Base-by-base conservation (phyloP, 192 early-diverging fungal genomes). In the Entomortierella beljakovae region DNA sequence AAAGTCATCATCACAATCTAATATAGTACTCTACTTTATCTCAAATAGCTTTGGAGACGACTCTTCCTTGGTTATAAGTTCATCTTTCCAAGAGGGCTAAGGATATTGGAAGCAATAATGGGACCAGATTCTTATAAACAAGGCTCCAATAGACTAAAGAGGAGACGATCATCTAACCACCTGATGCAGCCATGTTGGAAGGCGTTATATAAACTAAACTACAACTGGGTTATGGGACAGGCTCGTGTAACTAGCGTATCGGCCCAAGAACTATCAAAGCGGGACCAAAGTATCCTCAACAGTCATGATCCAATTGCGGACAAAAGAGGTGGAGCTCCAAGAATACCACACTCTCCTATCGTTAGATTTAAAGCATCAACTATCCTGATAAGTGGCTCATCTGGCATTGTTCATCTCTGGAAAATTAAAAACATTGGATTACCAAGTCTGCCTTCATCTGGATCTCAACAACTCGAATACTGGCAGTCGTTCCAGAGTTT, bases 191-290 rank as follows among this genome's bases (percentile, higher is more conserved):
- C 38, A 20, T 79, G 75, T 51, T 79, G 75, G 75, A 79, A 79
- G 51, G 75, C 75, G 0, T 55, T 79, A 13, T 79, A 79, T 15
- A 43, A 43, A 50, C 61, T 79, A 34, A 79, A 79, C 26, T 48
- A 79, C 33, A 79, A 79, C 40, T 79, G 75, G 75, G 52, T 69
- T 15, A 60, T 70, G 57, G 75, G 75, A 2, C 75, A 79, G 33
- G 75, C 75, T 0, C 49, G 43, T 10, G 67, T 79, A 2, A 54
- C 61, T 3, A 58, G 56, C 13, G 55, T 79, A 3, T 61, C 75
- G 2, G 28, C 60, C 26, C 38, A 64, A 23, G 57, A 64, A 18
- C 26, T 70, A 38, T 33, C 29, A 11, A 16, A 46, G 13, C 61
- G 34, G 22, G 75, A 77, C 18, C 73, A 63, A 23, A 6, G 23